Evolutionary conservation across 1,284 basidiomycete species (phyloP).

Genomic region (Coniophora puteana): DNA sequence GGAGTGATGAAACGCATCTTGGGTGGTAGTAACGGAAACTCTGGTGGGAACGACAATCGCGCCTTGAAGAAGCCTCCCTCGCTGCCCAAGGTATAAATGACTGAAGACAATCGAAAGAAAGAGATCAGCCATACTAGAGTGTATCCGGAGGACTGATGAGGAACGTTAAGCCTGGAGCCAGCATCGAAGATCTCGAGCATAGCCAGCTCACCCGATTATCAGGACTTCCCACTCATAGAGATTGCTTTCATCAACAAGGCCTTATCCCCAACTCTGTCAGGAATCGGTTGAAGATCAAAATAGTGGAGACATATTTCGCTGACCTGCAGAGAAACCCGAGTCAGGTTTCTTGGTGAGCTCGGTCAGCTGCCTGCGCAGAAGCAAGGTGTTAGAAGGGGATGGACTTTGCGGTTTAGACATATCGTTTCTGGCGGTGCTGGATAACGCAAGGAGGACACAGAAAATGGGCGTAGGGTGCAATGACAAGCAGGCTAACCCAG

Average conservation of each 20-base stretch:
- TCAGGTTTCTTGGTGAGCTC: slow-evolving; percentile 89
- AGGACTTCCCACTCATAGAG: slow-evolving; percentile 93
- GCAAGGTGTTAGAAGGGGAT: slow-evolving; percentile 58
- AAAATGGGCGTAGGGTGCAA: neutral
- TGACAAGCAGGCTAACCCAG: too few relatives aligned
- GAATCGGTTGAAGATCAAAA: slow-evolving; percentile 24
- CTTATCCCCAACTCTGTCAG: slow-evolving; percentile 39
- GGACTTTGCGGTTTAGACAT: slow-evolving; percentile 50
- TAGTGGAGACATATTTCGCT: slow-evolving; percentile 20
- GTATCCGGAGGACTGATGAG: slow-evolving; percentile 77
- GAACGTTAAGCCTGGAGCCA: too few relatives aligned
- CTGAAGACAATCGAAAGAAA: slow-evolving; percentile 2
- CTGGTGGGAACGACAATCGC: slow-evolving; percentile 80
- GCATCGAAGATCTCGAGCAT: slow-evolving; percentile 7
- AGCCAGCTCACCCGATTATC: slow-evolving; percentile 77
- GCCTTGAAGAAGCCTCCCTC: slow-evolving; percentile 95
- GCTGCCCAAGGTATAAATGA: slow-evolving; percentile 39
- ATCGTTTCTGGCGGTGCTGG: neutral
- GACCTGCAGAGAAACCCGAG: slow-evolving; percentile 92
- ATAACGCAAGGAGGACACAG: neutral
- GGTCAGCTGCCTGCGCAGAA: slow-evolving; percentile 77
- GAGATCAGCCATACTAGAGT: slow-evolving; percentile 63
- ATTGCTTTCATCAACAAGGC: slow-evolving; percentile 91
- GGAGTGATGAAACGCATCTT: slow-evolving; percentile 94
- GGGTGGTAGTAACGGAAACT: slow-evolving; percentile 90